Base-by-base conservation (phyloP, 805 yeast species). In the Barnettozyma sp. region DNA sequence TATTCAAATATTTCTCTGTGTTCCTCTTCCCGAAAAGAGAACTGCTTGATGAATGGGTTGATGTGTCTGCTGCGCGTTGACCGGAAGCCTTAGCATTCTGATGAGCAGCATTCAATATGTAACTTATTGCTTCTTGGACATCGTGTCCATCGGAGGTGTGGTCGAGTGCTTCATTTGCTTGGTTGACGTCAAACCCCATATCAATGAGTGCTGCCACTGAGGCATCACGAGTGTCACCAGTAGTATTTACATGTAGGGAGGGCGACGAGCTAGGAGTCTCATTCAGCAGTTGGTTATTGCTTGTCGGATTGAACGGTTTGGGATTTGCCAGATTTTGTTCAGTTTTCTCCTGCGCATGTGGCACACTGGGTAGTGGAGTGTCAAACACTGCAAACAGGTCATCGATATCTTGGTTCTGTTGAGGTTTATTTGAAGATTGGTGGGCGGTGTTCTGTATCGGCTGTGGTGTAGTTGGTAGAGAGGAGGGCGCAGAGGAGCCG, bases 151-250 rank as follows among this genome's bases (percentile, higher is more conserved):
- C 49, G 1, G 51, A 55, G 0, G 78, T 73, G 30, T 63, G 58
- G 7, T 58, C 66, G 24, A 85, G 63, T 0, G 94, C 94, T 3
- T 60, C 58, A 18, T 65, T 68, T 5, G 92, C 76, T 35, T 66
- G 71, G 2, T 73, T 77, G 1, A 71, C 60, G 1, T 79, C 57
- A 49, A 85, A 85, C 3, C 95, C 95, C 76, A 85, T 85, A 40
- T 84, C 92, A 3, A 82, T 58, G 28, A 84, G 62, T 45, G 76
- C 82, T 0, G 90, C 90, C 13, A 83, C 52, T 2, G 75, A 65
- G 27, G 60, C 60, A 44, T 77, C 82, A 30, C 56, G 54, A 7
- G 52, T 53, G 24, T 39, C 51, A 10, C 39, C 33, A 18, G 39
- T 38, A 6, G 34, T 22, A 6, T 27, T 26, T n/a, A 43, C 34